phyloP scores from a whole-genome alignment of 2,329 filamentous ascomycete genomes.

The Stemphylium beticola region DNA sequence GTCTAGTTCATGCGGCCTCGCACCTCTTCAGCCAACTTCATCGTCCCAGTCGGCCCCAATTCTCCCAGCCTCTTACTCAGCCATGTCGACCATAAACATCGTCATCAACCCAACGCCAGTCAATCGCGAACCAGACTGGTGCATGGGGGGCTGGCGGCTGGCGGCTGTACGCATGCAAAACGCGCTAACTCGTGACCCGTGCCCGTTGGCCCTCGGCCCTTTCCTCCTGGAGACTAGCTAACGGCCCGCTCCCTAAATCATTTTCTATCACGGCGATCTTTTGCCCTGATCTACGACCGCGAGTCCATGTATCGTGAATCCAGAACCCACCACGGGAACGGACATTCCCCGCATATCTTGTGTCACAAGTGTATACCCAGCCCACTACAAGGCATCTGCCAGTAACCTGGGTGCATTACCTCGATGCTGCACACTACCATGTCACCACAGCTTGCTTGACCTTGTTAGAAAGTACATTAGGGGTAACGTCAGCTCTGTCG shows the following conservation, averaged over 20 bases:
- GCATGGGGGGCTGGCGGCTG: background rate
- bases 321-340: background rate
- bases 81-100: background rate
- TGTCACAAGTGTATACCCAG: background rate
- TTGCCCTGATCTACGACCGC: constrained; percentile 3
- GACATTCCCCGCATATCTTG: background rate
- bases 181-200: background rate
- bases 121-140: background rate
- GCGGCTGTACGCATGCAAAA: background rate
- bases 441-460: background rate
- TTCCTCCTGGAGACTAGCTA: constrained; percentile 7
- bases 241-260: constrained; percentile 14
- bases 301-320: background rate
- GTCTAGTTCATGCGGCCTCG: background rate
- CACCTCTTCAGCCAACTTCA: background rate
- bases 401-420: background rate
- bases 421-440: background rate
- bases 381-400: background rate
- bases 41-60: background rate
- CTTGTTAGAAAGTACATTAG: background rate
- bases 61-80: background rate
- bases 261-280: constrained; percentile 5
- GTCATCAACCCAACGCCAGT: background rate
- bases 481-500: background rate
- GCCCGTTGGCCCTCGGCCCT: constrained; percentile 3